Base-by-base conservation (phyloP, 345 rosid genomes). In the Laguncularia racemosa region DNA sequence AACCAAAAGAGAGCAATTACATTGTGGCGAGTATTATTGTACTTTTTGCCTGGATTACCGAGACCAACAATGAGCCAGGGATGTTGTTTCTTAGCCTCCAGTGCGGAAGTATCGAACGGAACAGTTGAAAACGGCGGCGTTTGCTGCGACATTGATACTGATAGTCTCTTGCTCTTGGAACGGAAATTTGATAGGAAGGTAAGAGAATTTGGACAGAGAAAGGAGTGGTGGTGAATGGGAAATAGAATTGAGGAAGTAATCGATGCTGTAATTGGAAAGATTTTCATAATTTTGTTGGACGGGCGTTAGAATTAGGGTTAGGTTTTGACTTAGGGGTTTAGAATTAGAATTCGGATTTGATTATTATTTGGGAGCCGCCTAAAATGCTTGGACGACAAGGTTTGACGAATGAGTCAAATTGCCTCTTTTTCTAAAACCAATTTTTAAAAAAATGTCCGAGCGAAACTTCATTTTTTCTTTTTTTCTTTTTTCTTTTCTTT, bases 61-160 rank as follows among this genome's bases (percentile, higher is more conserved):
- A 90, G 90, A 14, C 97, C 97, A 43, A 85, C 91, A 53, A 90
- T 80, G 46, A 90, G 83, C 97, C 97, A 91, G 14, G 90, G 95
- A 1, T 63, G 59, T 55, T 73, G 80, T 67, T 77, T 68, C 63
- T 51, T 40, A 17, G 63, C 48, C 20, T 40, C 77, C 49, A 3
- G 46, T 16, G 50, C 14, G 2, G 74, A 43, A 21, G 65, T 10
- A 15, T 16, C 57, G 16, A 53, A 1, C 14, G 64, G 20, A 16
- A 13, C 51, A 20, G 79, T 20, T 16, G 71, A 63, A 46, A 68
- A 17, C 1, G 79, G 57, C 12, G 67, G 50, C 62, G 71, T 44
- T 12, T 55, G 52, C 48, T 73, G 59, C 61, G 73, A 69, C 15
- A 71, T 48, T 46, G 20, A 50, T 20, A 33, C 53, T 51, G 61